phyloP scores from a whole-genome alignment of 2,329 filamentous ascomycete genomes.

The Beauveria rudraprayagi region DNA sequence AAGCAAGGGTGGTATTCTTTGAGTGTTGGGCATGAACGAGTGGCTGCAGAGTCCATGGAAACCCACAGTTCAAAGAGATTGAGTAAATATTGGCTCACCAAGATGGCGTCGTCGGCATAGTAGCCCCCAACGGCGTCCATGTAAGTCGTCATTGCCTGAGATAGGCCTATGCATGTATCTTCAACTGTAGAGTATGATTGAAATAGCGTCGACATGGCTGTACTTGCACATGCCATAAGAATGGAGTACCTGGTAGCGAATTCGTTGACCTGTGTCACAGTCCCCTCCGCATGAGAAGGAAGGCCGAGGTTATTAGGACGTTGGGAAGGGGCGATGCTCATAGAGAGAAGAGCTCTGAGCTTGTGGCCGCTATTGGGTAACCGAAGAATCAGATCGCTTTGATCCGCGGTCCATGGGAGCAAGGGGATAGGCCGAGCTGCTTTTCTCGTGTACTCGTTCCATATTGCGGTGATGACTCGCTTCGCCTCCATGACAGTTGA shows the following conservation, averaged over 20 bases:
- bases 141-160: not conserved
- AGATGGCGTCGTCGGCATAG: slow-evolving; percentile 26
- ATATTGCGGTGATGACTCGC: slow-evolving; percentile 24
- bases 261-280: not conserved
- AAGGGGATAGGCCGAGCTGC: slow-evolving; percentile 30
- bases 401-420: slow-evolving; percentile 30
- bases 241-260: not conserved
- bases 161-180: not conserved
- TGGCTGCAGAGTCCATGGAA: slow-evolving; percentile 42
- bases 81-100: slow-evolving; percentile 32
- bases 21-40: slow-evolving; percentile 37
- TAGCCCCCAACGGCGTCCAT: slow-evolving; percentile 7
- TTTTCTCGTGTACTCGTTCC: slow-evolving; percentile 31
- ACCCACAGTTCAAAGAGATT: slow-evolving; percentile 51
- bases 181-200: not conserved
- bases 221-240: not conserved
- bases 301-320: not conserved
- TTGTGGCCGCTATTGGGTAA: not conserved
- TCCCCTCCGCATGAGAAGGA: not conserved
- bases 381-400: slow-evolving; percentile 23
- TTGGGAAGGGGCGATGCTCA: not conserved
- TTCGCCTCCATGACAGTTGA: slow-evolving; percentile 14
- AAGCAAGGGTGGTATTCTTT: slow-evolving; percentile 44
- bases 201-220: not conserved
- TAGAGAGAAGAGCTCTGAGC: not conserved